Percentiles rank a stretch among this genome's conserved stretches.
These are phyloP conservation scores for Suillus occidentalis DNA, from an alignment of 768 basidiomycete species.

Conservation along the genomic window DNA sequence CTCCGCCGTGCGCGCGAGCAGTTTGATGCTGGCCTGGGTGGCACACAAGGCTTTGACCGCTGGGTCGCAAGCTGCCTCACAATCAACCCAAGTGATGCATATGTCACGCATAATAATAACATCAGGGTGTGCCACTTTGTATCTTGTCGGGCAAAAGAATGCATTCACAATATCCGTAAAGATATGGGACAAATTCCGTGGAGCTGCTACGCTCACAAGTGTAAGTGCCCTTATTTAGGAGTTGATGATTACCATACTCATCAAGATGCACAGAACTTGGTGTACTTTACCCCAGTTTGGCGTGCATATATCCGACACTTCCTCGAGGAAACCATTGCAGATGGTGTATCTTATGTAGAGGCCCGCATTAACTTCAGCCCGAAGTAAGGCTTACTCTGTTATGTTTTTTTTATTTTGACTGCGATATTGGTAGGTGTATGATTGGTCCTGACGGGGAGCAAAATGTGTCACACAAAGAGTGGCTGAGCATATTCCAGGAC, in stretches of 20 bases:
- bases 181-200: constrained; percentile 78
- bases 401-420: neutral
- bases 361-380: constrained; percentile 62
- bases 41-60: constrained; percentile 64
- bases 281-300: constrained; percentile 58
- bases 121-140: constrained; percentile 45
- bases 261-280: constrained; percentile 30
- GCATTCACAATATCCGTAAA: constrained; percentile 24
- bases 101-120: constrained; percentile 69
- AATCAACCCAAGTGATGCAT: constrained; percentile 72
- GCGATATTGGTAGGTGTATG: constrained; percentile 47
- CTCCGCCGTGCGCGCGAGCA: constrained; percentile 50
- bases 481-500: constrained; percentile 53
- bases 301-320: constrained; percentile 61
- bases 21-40: constrained; percentile 54
- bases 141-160: neutral
- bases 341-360: constrained; percentile 74
- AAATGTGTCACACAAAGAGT: constrained; percentile 58
- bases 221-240: constrained; percentile 33
- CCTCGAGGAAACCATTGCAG: constrained; percentile 59
- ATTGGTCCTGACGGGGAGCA: constrained; percentile 54
- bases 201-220: constrained; percentile 47
- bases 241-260: neutral
- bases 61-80: constrained; percentile 62
- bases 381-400: constrained; percentile 40